These are phyloP conservation scores for Sordariomycetes sp. DNA, from an alignment of 2,329 filamentous ascomycete species.

Conservation along the genomic window DNA sequence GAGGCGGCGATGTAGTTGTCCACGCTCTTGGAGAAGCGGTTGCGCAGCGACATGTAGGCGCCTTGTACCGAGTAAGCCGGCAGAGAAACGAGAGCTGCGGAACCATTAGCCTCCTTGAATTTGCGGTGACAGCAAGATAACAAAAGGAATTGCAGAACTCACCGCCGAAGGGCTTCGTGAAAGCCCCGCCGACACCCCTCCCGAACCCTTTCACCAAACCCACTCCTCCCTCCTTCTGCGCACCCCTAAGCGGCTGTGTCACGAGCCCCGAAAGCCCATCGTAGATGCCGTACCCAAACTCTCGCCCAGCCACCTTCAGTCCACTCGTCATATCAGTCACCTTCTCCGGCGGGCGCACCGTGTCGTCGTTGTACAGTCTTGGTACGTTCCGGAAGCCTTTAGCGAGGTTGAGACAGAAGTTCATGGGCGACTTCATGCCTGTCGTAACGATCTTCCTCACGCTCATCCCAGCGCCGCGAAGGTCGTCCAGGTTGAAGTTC, in stretches of 20 bases:
- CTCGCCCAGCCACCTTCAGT: constrained; percentile 65
- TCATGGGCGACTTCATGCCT: constrained; percentile 72
- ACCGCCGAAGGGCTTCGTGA: constrained; percentile 76
- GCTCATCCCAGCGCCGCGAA: neutral
- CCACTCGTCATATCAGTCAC: constrained; percentile 71
- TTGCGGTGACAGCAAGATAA: neutral
- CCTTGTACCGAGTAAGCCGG: constrained; percentile 80
- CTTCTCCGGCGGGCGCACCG: constrained; percentile 65
- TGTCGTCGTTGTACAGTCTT: constrained; percentile 74
- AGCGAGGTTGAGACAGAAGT: constrained; percentile 72
- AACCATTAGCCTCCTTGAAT: neutral
- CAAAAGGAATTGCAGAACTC: constrained; percentile 16
- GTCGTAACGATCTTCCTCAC: constrained; percentile 2
- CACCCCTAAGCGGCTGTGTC: constrained; percentile 61
- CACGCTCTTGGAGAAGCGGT: constrained; percentile 57
- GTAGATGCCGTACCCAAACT: constrained; percentile 67
- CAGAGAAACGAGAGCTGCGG: constrained; percentile 7
- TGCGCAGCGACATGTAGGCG: constrained; percentile 66
- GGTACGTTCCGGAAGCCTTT: constrained; percentile 86
- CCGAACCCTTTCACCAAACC: constrained; percentile 73
- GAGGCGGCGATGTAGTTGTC: constrained; percentile 73
- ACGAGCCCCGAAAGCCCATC: constrained; percentile 75
- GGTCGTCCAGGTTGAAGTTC: constrained; percentile 1
- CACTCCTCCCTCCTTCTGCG: constrained; percentile 30
- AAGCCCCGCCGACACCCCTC: constrained; percentile 71